phyloP scores from a whole-genome alignment of 2,329 filamentous ascomycete species.

The Leptographium radiaticola region DNA sequence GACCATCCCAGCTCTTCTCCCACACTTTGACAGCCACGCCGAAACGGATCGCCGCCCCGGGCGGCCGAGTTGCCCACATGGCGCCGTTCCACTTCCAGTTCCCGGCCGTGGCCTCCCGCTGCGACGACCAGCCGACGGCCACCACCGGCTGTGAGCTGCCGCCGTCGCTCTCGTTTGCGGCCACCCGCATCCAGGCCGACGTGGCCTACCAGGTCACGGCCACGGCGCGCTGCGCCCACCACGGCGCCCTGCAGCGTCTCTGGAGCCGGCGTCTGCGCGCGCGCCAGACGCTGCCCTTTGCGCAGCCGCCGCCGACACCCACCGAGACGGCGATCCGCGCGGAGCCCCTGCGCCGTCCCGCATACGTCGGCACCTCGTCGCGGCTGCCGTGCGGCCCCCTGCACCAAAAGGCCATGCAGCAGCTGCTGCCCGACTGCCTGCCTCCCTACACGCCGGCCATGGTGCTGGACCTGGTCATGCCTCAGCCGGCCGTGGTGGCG shows the following conservation, averaged over 20 bases:
- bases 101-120: background rate
- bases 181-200: background rate
- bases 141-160: conserved; percentile 1
- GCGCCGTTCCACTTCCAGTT: background rate
- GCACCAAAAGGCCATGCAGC: background rate
- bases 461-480: conserved; percentile 4
- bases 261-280: background rate
- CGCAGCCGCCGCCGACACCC: background rate
- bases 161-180: background rate
- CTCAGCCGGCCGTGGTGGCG: conserved; percentile 1
- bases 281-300: background rate
- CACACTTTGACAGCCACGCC: background rate
- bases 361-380: background rate
- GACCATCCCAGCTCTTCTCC: background rate
- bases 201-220: conserved; percentile 4
- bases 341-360: no score
- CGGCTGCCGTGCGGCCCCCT: background rate
- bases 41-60: background rate
- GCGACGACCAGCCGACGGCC: background rate
- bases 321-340: no score
- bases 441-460: conserved; percentile 7
- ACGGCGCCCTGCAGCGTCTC: background rate
- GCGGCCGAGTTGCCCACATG: background rate
- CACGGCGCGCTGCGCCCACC: background rate
- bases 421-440: background rate